Base-by-base conservation (phyloP, 1,284 basidiomycete genomes). In the Puccinia coronata region DNA sequence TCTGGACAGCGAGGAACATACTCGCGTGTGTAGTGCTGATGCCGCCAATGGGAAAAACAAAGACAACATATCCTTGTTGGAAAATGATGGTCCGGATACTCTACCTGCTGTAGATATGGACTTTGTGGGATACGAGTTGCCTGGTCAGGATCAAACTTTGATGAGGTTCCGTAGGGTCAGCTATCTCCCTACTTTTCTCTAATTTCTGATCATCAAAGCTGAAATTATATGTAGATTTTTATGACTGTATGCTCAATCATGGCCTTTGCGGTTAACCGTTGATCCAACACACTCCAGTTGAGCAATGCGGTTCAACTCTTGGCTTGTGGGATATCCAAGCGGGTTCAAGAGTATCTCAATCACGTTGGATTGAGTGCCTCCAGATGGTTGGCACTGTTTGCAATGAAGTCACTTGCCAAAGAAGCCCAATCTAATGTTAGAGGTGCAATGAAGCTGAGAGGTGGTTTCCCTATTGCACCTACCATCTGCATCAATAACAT, bases 261-360 rank as follows among this genome's bases (percentile, higher is more conserved):
- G 5, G 67, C 67, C 1, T 70, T 49, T 34, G 16, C 43, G 1
- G 41, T 9, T 41, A 70, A 70, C 39, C 8, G 67, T 2, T 43
- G 67, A 16, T 2, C n/a, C 23, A 70, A 70, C 31, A 43, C 67
- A 14, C 23, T 70, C 9, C 67, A 70, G 67, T 39, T 70, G 11
- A 16, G 49, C n/a, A 70, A 70, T 20, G 43, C 67, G 2, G 67
- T 70, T 5, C 3, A 16, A 25, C 16, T 43, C 43, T 43, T 43
- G 43, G 43, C 43, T 43, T 43, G 43, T 43, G 43, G 43, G 6
- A 16, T 70, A 6, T 70, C 67, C 9, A 25, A 70, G 16, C 41
- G 43, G 2, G 28, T 70, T 1, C 43, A 70, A 12, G 67, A 70
- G 16, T 70, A 70, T 18, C n/a, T 70, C 11, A 70, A 70, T n/a